Base-by-base conservation (phyloP, 495 filamentous ascomycete species). In the Penicillium robsamsonii region DNA sequence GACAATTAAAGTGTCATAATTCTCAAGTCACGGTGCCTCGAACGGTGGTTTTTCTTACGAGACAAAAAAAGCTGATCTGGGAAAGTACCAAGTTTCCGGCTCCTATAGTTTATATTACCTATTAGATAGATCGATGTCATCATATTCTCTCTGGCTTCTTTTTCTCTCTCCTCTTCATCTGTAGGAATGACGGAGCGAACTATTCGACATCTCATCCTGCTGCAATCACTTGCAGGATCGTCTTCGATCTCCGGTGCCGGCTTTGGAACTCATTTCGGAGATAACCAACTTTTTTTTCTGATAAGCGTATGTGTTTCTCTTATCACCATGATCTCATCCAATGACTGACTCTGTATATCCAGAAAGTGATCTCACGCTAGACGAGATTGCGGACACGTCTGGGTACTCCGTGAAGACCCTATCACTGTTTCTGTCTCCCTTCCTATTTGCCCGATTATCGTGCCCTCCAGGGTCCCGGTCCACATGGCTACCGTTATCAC, bases 401-500 rank as follows among this genome's bases (percentile, higher is more conserved):
- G 20, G 41, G 20, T 18, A 43, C 41, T 33, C 45, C 45, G 44
- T 30, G 45, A 31, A 47, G 45, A 20, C 44, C 44, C 44, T 46
- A 46, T 46, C 44, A 18, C 27, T 8, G 9, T 24, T 12, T 43
- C 11, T 22, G 17, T 46, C 44, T 29, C 44, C 18, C 5, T 43
- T 24, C 44, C 25, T 27, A 46, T 46, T 46, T 46, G 44, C 15
- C 25, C 27, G 45, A 46, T 46, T 30, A 30, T 11, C 31, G n/a
- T n/a, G n/a, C n/a, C n/a, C n/a, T n/a, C n/a, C 24, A 22, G 40
- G 8, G 24, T 15, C 27, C 56, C 31, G 30, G 29, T 50, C 47
- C 30, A 37, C 22, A 51, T 76, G 75, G 75, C 75, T 53, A 72
- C 74, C 46, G 74, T 75, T 66, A 75, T 78, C 63, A 76, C 72